Conservation (phyloP, 345 rosid genomes). For the Hibiscus mutabilis region DNA sequence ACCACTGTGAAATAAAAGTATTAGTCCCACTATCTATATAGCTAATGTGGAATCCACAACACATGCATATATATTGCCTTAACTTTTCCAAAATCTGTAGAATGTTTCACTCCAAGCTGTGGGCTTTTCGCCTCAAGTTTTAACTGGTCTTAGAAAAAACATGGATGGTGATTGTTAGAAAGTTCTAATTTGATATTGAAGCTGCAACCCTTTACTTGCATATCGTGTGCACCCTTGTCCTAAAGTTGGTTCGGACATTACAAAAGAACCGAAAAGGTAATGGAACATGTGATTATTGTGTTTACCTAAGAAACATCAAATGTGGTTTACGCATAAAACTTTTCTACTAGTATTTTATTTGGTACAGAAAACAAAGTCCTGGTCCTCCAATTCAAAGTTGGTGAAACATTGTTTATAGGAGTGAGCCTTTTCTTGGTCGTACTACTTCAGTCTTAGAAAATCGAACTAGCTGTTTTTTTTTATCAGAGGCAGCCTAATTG, state of each 20-base stretch:
- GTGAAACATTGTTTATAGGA: too few relatives aligned
- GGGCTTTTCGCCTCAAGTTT: slow-evolving; percentile 3
- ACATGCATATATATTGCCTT: neutral
- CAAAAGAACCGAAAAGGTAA: slow-evolving; percentile 1
- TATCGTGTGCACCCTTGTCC: neutral
- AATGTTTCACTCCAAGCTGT: neutral
- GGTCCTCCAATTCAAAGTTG: too few relatives aligned
- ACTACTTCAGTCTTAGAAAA: too few relatives aligned
- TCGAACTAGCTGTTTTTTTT: too few relatives aligned
- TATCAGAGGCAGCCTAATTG: too few relatives aligned
- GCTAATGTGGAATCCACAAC: neutral
- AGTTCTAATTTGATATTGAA: neutral
- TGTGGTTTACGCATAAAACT: neutral
- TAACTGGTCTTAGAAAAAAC: neutral
- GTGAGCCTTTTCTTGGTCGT: too few relatives aligned
- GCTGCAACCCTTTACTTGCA: neutral
- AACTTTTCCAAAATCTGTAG: neutral
- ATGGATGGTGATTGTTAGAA: neutral
- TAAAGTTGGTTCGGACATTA: neutral
- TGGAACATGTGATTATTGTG: neutral
- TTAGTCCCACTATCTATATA: neutral
- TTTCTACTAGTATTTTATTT: neutral
- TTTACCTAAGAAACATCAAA: neutral
- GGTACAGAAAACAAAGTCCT: too few relatives aligned
- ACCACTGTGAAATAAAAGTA: too few relatives aligned